Evolutionary conservation across 1,139 yeast species (phyloP).

Genomic region (Candida albicans): DNA sequence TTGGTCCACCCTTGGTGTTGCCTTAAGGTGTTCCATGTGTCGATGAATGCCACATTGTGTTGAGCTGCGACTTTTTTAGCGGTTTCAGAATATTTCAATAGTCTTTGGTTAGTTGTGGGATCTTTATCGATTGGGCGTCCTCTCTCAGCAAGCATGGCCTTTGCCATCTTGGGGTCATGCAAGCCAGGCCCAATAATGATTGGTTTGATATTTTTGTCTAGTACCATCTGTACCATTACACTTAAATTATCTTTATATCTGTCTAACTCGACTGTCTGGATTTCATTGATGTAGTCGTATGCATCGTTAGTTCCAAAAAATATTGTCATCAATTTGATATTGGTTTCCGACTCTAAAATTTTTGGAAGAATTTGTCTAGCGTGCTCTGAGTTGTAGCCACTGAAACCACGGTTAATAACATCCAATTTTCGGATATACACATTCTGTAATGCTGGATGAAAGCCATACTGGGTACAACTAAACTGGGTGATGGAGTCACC

Average conservation of each 20-base stretch:
- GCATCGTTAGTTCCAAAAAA: conserved; percentile 84
- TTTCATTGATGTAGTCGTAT: conserved; percentile 50
- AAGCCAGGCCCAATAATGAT: conserved; percentile 67
- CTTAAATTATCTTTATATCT: conserved; percentile 49
- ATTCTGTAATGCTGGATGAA: conserved; percentile 53
- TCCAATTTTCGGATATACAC: conserved; percentile 53
- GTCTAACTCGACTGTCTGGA: conserved; percentile 56
- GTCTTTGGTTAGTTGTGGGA: conserved; percentile 25
- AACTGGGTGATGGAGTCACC: conserved; percentile 73
- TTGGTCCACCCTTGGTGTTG: conserved; percentile 19
- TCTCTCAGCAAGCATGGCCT: neutral
- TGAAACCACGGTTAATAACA: conserved; percentile 58
- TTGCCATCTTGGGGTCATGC: conserved; percentile 37
- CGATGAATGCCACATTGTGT: conserved; percentile 50
- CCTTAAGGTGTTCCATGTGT: conserved; percentile 50
- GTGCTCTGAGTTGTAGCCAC: conserved; percentile 62
- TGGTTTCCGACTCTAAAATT: conserved; percentile 45
- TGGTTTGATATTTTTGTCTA: conserved; percentile 41
- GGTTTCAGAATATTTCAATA: conserved; percentile 50
- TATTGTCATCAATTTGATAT: conserved; percentile 47
- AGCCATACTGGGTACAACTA: conserved; percentile 45
- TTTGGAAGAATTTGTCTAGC: conserved; percentile 47
- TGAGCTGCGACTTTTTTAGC: conserved; percentile 46
- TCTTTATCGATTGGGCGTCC: conserved; percentile 14
- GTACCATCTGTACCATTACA: conserved; percentile 38